phyloP scores from a whole-genome alignment of 352 stramenopile species.

The Peronospora tabacina region DNA sequence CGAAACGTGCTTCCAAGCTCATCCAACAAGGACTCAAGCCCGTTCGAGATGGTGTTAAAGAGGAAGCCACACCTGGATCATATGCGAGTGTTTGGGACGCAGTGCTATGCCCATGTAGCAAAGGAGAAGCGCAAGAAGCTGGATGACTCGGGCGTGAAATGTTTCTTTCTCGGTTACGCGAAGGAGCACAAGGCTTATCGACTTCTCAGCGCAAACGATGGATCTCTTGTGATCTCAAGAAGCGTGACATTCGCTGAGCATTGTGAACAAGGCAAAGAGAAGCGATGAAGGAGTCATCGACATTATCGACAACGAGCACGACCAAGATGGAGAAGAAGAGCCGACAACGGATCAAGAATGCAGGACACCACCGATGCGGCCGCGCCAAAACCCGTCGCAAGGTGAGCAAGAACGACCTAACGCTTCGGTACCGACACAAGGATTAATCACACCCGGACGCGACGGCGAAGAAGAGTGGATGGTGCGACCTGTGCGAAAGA shows the following conservation, averaged over 20 bases:
- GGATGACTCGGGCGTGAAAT: background rate
- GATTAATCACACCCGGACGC: background rate
- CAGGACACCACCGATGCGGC: too few species aligned
- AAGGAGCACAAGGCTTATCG: background rate
- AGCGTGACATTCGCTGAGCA: background rate
- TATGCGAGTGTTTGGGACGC: background rate
- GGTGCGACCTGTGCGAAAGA: background rate
- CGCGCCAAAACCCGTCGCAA: too few species aligned
- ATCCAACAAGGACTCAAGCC: too few species aligned
- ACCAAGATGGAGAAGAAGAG: too few species aligned
- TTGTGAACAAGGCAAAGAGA: too few species aligned
- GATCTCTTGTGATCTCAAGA: background rate
- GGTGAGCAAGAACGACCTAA: too few species aligned
- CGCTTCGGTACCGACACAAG: too few species aligned
- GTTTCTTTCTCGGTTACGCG: background rate
- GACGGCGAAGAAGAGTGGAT: background rate
- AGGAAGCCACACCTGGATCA: background rate
- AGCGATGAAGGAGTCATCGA: too few species aligned
- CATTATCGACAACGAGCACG: too few species aligned
- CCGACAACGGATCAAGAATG: too few species aligned
- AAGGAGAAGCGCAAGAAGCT: background rate
- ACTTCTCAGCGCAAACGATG: background rate
- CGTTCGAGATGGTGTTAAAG: constrained; percentile 1
- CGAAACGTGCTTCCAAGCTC: too few species aligned
- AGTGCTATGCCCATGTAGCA: background rate